Base-by-base conservation (phyloP, 768 basidiomycete genomes). In the Agaricus subrufescens region DNA sequence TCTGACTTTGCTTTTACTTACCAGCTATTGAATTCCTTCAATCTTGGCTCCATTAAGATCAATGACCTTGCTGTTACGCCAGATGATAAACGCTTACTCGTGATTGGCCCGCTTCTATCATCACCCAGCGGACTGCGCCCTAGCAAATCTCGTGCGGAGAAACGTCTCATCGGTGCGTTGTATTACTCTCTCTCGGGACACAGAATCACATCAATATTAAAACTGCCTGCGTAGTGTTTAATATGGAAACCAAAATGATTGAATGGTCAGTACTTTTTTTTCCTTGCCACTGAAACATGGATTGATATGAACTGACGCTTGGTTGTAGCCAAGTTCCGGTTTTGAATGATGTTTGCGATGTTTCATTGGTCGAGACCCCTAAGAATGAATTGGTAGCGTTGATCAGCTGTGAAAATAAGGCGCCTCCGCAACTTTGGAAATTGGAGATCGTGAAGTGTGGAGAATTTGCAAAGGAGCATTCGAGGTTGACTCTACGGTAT, bases 381-480 rank as follows among this genome's bases (percentile, higher is more conserved):
- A 65, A 69, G 30, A 69, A 70, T 55, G 86, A 84, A 23, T 71
- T 81, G 5, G 73, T 84, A 5, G 88, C 84, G 19, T 67, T 91
- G 50, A 77, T 89, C 47, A 88, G 86, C 65, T 89, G 86, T 63
- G 87, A 89, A 64, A 81, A 86, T 62, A 84, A 85, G 76, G 81
- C 85, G 4, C 81, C 87, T n/a, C 87, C 89, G 6, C 88, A 90
- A 64, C 71, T 90, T 4, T 91, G 88, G 87, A 84, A 81, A 67
- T 67, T 91, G 46, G 85, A 89, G 49, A 65, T 81, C 25, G 71
- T 88, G 29, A 83, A 80, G 66, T 82, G 86, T 56, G 69, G 75
- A 29, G 75, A 74, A 25, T 73, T 71, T 31, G 69, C 65, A 50
- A 58, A 61, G 9, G 59, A 69, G 2, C 60, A 65, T 19, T 73